Percentiles rank a stretch among this genome's conserved stretches.
Conservation (phyloP, 2,329 filamentous ascomycete genomes). For the Zasmidium angulare region DNA sequence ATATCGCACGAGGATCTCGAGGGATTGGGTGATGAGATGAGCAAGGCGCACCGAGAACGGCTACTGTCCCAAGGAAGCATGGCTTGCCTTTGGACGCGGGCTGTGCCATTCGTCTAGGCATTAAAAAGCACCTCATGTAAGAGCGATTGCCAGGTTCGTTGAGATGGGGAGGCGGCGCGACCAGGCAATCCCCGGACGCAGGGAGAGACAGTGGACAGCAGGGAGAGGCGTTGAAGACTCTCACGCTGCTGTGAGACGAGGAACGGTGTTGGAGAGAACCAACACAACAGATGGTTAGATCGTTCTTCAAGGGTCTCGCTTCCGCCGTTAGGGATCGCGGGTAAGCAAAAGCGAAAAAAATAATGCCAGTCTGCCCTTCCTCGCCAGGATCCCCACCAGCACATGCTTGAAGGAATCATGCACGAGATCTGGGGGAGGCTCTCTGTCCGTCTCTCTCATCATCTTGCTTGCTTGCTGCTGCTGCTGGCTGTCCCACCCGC, state of each 20-base stretch:
- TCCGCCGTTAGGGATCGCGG: background rate
- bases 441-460: too few relatives aligned
- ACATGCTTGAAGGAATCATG: background rate
- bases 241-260: too few relatives aligned
- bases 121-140: background rate
- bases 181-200: background rate
- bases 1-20: too few relatives aligned
- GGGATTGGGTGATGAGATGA: background rate
- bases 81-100: background rate
- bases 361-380: too few relatives aligned
- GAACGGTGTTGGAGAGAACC: background rate
- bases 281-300: background rate
- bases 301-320: background rate
- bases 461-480: too few relatives aligned
- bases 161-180: too few relatives aligned
- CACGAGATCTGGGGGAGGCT: background rate
- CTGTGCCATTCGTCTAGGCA: background rate
- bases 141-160: background rate
- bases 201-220: background rate
- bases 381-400: background rate
- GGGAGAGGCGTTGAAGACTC: too few relatives aligned
- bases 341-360: background rate
- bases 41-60: background rate
- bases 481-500: too few relatives aligned
- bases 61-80: background rate